phyloP scores from a whole-genome alignment of 192 early-diverging fungal genomes.

The Podochytrium sp. region DNA sequence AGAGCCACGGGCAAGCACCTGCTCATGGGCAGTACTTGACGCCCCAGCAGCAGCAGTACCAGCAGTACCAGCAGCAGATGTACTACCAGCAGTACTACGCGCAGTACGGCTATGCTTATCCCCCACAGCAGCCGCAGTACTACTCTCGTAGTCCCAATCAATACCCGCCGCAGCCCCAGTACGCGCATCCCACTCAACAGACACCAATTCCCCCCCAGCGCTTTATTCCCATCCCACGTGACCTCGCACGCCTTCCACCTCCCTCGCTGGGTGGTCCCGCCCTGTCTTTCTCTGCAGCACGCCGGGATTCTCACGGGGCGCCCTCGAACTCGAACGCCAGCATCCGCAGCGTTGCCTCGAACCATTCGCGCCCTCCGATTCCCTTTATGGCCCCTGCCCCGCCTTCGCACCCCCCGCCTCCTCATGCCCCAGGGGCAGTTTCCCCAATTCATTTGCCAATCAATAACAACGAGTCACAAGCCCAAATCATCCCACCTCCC shows the following conservation, averaged over 20 bases:
- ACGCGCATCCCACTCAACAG: neutral
- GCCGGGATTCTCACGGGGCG: too few species aligned
- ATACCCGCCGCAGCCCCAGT: neutral
- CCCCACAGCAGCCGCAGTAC: neutral
- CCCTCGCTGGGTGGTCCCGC: too few species aligned
- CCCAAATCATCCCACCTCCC: neutral
- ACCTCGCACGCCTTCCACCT: neutral
- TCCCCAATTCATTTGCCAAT: too few species aligned
- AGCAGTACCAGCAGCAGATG: neutral
- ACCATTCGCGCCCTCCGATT: too few species aligned
- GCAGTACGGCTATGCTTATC: neutral
- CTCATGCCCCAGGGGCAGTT: too few species aligned
- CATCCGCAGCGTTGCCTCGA: too few species aligned
- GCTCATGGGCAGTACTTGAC: neutral
- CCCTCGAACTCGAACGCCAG: too few species aligned
- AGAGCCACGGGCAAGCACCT: neutral
- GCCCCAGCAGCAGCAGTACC: neutral
- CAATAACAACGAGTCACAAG: neutral
- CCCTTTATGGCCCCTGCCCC: too few species aligned
- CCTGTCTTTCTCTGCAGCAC: too few species aligned
- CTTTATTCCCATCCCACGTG: neutral
- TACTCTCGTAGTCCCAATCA: neutral
- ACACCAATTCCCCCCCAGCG: neutral
- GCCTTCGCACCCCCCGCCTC: too few species aligned
- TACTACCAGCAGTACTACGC: neutral